Conservation (phyloP, 352 stramenopile species). For the Globisporangium paddicum region DNA sequence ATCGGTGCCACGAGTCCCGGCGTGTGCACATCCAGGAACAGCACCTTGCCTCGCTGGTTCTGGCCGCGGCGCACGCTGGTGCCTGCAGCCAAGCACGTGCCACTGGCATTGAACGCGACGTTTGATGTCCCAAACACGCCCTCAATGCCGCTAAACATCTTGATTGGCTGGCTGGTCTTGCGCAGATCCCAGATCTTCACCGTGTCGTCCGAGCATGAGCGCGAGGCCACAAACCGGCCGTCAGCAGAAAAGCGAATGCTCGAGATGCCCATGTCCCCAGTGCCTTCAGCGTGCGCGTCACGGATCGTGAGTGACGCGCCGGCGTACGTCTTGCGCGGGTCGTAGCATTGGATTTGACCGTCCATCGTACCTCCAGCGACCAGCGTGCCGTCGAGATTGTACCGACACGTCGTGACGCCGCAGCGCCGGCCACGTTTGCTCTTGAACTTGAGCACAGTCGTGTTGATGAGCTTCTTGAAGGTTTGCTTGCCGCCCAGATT, state of each 20-base stretch:
- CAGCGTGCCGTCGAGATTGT: constrained; percentile 55
- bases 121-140: constrained; percentile 77
- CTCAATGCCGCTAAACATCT: constrained; percentile 53
- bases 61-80: constrained; percentile 73
- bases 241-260: constrained; percentile 74
- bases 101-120: constrained; percentile 70
- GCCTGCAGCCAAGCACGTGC: constrained; percentile 61
- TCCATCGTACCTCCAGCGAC: constrained; percentile 73
- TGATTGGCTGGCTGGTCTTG: constrained; percentile 52
- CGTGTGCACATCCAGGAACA: constrained; percentile 79
- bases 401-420: constrained; percentile 70
- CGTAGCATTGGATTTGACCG: constrained; percentile 71
- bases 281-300: constrained; percentile 68
- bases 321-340: constrained; percentile 67
- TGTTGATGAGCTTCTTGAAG: constrained; percentile 79
- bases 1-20: constrained; percentile 44
- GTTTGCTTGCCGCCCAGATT: constrained; percentile 58
- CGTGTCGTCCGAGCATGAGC: constrained; percentile 69
- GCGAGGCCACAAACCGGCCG: constrained; percentile 51
- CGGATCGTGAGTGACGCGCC: constrained; percentile 53
- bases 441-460: constrained; percentile 80
- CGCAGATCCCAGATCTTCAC: constrained; percentile 84
- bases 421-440: constrained; percentile 66
- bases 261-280: constrained; percentile 65
- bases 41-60: constrained; percentile 37